phyloP scores from a whole-genome alignment of 2,329 filamentous ascomycete species.

The Fusarium fujikuroi region DNA sequence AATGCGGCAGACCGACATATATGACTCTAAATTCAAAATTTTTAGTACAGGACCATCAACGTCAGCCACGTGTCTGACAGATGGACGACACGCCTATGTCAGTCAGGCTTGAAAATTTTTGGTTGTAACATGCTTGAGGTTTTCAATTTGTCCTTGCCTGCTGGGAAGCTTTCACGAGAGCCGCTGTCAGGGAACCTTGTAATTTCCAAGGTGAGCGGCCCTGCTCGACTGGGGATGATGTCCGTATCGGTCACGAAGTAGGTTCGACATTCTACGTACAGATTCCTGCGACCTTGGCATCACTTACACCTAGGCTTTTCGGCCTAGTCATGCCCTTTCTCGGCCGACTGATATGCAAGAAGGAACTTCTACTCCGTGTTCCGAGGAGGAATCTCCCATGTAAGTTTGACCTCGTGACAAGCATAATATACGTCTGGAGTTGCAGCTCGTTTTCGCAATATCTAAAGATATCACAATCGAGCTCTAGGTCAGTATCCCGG shows the following conservation, averaged over 20 bases:
- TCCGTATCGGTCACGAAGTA: conserved; percentile 28
- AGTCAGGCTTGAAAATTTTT: conserved; percentile 1
- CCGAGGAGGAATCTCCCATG: conserved; percentile 17
- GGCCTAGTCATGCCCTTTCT: conserved; percentile 38
- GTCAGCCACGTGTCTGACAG: conserved; percentile 28
- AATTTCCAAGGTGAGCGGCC: conserved; percentile 26
- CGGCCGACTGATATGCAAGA: conserved; percentile 38
- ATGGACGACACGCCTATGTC: conserved; percentile 11
- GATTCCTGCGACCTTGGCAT: conserved; percentile 32
- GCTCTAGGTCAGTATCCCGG: conserved; percentile 2
- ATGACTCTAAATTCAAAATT: conserved; percentile 4
- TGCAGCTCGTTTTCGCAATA: conserved; percentile 5
- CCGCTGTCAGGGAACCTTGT: conserved; percentile 19
- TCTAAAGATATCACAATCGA: conserved; percentile 15
- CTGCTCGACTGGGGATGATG: conserved; percentile 31
- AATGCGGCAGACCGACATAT: conserved; percentile 18
- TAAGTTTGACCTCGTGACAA: conserved; percentile 25
- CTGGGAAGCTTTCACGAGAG: conserved; percentile 11
- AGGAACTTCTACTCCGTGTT: conserved; percentile 28
- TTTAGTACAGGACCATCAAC: conserved; percentile 22
- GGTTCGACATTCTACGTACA: conserved; percentile 20
- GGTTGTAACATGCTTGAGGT: conserved; percentile 19
- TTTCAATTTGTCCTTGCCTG: conserved; percentile 18
- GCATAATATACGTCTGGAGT: conserved; percentile 1
- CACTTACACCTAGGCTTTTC: conserved; percentile 30